These are phyloP conservation scores for Epichloe elymi DNA, from an alignment of 2,329 filamentous ascomycete species.

Conservation along the genomic window DNA sequence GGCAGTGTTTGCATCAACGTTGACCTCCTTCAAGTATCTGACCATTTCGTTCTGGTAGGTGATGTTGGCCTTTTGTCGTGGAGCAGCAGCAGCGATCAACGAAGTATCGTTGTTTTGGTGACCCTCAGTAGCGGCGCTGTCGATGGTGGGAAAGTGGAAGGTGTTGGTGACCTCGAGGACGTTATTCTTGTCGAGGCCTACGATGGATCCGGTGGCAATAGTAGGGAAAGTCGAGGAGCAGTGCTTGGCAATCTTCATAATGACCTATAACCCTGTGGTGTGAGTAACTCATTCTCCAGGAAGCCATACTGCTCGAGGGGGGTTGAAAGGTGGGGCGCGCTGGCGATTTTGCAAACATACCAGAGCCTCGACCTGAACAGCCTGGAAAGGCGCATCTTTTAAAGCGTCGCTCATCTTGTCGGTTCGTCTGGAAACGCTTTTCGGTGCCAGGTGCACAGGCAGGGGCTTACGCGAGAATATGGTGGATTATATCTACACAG, in stretches of 20 bases:
- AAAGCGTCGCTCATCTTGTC: constrained; percentile 43
- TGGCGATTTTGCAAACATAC: constrained; percentile 37
- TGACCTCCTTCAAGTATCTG: constrained; percentile 89
- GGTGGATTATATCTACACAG: constrained; percentile 8
- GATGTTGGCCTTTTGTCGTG: constrained; percentile 80
- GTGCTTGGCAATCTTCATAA: constrained; percentile 98
- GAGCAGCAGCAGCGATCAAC: constrained; percentile 71
- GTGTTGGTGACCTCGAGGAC: constrained; percentile 85
- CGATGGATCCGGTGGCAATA: constrained; percentile 75
- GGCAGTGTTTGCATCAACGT: constrained; percentile 94
- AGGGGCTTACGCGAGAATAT: constrained; percentile 15
- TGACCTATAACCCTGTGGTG: constrained; percentile 44
- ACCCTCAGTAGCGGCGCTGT: constrained; percentile 53
- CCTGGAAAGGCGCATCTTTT: constrained; percentile 63
- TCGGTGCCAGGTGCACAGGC: constrained; percentile 2
- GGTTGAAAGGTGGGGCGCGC: constrained; percentile 22
- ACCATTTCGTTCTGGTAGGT: constrained; percentile 95
- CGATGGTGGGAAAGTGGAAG: constrained; percentile 83
- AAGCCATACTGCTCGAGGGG: constrained; percentile 9
- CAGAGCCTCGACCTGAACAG: constrained; percentile 89
- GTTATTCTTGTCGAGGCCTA: constrained; percentile 79
- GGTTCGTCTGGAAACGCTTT: constrained; percentile 5
- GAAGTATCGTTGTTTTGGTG: constrained; percentile 67
- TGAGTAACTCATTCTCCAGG: constrained; percentile 10
- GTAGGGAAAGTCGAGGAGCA: constrained; percentile 80